Base-by-base conservation (phyloP, 1,284 basidiomycete species). In the Ustilago curta region DNA sequence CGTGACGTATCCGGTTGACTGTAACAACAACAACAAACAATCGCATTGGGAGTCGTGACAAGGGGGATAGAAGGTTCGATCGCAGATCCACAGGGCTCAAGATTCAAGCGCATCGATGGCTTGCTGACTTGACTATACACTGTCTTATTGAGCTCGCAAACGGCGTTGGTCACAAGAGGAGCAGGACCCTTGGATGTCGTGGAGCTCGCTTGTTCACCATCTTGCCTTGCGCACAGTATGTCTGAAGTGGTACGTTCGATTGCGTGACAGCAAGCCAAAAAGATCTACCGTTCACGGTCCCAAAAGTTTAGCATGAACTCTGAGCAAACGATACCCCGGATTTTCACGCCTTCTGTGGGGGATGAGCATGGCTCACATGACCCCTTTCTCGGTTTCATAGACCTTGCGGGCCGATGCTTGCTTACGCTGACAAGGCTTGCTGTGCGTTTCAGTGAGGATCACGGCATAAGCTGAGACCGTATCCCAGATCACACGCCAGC, bases 391-490 rank as follows among this genome's bases (percentile, higher is more conserved):
- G 11, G 3, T 37, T 9, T 12, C 31, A 12, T 37, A 14, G 35
- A 37, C 14, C 14, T 37, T 9, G 35, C 35, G 35, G 35, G 35
- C 35, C 35, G 35, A 37, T 37, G 35, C 35, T 37, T 37, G 47
- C 47, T 48, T 48, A 48, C 29, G 27, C 47, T 48, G 47, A 48
- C 47, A 45, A 27, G 47, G 47, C 47, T 48, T 48, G 29, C 25
- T 9, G 18, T 31, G 16, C 27, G 29, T 48, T 31, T 48, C 45
- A 47, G 45, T 29, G 45, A 29, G 45, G 45, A 47, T 47, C 29
- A n/a, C 40, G n/a, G 14, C 6, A 27, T 16, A 27, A 29, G 44
- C 44, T 45, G 44, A 35, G 32, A 45, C 44, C 2, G 27, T 19
- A 23, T 16, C 11, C 43, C 43, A 45, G 25, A 23, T 5, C 42